phyloP scores from a whole-genome alignment of 2,329 filamentous ascomycete genomes.

The Elsinoe necatrix region DNA sequence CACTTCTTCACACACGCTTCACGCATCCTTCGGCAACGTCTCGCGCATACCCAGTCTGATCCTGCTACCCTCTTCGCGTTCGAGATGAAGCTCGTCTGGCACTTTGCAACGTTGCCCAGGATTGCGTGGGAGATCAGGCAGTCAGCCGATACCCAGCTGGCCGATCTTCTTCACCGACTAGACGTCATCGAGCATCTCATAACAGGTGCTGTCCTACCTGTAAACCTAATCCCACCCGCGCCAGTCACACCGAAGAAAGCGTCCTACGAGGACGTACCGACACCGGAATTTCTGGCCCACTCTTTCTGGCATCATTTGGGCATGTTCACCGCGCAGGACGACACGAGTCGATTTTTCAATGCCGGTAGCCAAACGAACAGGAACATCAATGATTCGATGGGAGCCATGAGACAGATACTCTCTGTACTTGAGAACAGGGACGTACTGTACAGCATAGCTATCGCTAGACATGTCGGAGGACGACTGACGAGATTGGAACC shows the following conservation, averaged over 20 bases:
- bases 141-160: constrained; percentile 35
- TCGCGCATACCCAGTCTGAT: constrained; percentile 17
- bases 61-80: constrained; percentile 38
- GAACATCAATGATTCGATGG: constrained; percentile 58
- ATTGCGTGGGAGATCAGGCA: constrained; percentile 32
- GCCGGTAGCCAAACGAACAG: not conserved
- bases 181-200: constrained; percentile 68
- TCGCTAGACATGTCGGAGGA: constrained; percentile 65
- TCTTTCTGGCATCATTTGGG: constrained; percentile 79
- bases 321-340: constrained; percentile 57
- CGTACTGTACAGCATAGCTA: constrained; percentile 79
- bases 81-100: constrained; percentile 54
- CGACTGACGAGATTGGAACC: constrained; percentile 40
- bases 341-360: constrained; percentile 26
- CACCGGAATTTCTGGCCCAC: constrained; percentile 44
- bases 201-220: constrained; percentile 61
- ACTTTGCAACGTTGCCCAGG: constrained; percentile 44
- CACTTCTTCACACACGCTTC: constrained; percentile 61
- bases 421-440: constrained; percentile 80
- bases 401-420: constrained; percentile 59
- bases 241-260: constrained; percentile 29
- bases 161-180: constrained; percentile 58
- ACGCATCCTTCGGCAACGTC: constrained; percentile 27
- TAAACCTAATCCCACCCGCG: constrained; percentile 45
- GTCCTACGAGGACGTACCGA: constrained; percentile 1